Evolutionary conservation across 345 rosid species (phyloP), one percentile per base, ranked within the genome.

Genomic region (Conringia planisiliqua): DNA sequence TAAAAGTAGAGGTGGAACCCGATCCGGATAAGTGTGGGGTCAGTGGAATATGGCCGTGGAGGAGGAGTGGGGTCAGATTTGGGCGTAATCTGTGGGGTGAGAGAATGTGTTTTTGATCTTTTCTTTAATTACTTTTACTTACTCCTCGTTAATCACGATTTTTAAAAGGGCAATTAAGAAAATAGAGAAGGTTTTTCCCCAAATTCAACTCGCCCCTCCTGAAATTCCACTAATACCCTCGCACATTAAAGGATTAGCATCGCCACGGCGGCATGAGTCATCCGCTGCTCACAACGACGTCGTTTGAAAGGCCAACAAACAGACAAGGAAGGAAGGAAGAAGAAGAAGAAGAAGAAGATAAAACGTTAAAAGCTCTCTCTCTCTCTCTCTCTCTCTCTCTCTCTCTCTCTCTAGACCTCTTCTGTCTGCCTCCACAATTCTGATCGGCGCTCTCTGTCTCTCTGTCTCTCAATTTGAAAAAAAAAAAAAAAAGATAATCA

Each of bases 211-310:
- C 0, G 27, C 18, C 11, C 1, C 35, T 5, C 35, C 1, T 3
- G 9, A 59, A 60, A 32, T 73, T 8, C 24, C 78, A 0, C 0
- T 14, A 38, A 17, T 67, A 48, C 55, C 73, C 73, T 50, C 35
- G 24, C 32, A 0, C 47, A 33, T 29, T 47, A 39, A 36, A 42
- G 62, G 79, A 76, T 76, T 29, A 69, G 70, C 40, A 76, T 75
- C 63, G 79, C 74, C 79, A 76, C 65, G 65, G 33, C 58, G 74
- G 74, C 74, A 62, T 76, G 79, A 76, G 13, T 76, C 79, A 68
- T 52, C 63, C 20, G 32, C 24, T 11, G 13, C 1, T 1, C 13
- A 3, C 0, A 3, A 50, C 78, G 68, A 0, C 17, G 73, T 59
- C 79, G 79, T 67, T 59, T 75, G 6, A 27, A 29, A 26, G 36